Evolutionary conservation across 1,139 yeast genomes (phyloP).

Genomic region (Schizosaccharomyces versatilis): DNA sequence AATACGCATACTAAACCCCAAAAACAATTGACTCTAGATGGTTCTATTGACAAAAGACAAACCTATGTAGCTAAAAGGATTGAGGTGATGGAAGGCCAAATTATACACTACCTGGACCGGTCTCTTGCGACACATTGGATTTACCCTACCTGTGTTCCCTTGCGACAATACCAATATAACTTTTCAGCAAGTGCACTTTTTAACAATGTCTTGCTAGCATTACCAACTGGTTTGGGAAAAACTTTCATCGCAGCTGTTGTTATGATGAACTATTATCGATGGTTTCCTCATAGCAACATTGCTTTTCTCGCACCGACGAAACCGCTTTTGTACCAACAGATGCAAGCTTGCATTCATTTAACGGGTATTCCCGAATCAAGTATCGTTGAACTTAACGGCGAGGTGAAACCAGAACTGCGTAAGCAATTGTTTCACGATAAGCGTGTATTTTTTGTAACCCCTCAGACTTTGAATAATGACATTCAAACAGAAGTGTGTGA

Average conservation of each 20-base stretch:
- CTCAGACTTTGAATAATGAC: conserved; percentile 89
- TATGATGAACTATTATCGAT: conserved; percentile 69
- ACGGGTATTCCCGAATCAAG: conserved; percentile 60
- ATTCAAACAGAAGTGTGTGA: conserved; percentile 48
- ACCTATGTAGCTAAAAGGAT: no score
- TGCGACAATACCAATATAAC: conserved; percentile 70
- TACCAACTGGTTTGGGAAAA: conserved; percentile 95
- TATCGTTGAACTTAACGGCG: conserved; percentile 62
- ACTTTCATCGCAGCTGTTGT: conserved; percentile 89
- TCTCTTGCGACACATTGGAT: conserved; percentile 25
- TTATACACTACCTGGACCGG: no score
- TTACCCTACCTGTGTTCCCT: conserved; percentile 67
- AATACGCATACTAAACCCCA: no score
- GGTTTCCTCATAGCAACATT: conserved; percentile 59
- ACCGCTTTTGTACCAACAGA: conserved; percentile 86
- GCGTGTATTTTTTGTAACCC: conserved; percentile 79
- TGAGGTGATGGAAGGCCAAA: no score
- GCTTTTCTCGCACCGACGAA: conserved; percentile 92
- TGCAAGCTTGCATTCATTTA: conserved; percentile 72
- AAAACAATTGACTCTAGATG: no score
- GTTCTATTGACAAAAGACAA: no score
- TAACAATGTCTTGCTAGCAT: conserved; percentile 60
- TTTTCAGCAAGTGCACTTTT: conserved; percentile 54
- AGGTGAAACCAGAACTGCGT: conserved; percentile 26
- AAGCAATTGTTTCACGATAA: conserved; percentile 55